These are phyloP conservation scores for Trichoderma orchidacearum DNA, from an alignment of 495 filamentous ascomycete genomes.

Conservation along the genomic window DNA sequence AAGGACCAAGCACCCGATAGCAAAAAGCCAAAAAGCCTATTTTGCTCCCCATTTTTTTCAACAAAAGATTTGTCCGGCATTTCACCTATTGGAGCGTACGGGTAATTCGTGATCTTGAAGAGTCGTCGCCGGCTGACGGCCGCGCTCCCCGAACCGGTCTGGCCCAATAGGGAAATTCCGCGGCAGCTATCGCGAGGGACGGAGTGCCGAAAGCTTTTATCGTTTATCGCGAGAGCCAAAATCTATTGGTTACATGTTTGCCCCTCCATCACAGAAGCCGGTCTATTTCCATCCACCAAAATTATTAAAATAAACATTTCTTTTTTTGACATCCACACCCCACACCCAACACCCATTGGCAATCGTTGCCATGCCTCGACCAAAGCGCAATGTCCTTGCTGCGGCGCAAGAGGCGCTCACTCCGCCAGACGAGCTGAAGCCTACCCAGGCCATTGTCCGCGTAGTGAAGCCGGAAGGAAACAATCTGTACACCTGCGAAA, in stretches of 20 bases:
- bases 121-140: no score
- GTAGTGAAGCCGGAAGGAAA: slow-evolving; percentile 54
- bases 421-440: not conserved
- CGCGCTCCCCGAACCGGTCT: not conserved
- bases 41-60: no score
- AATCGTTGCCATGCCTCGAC: not conserved
- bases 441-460: slow-evolving; percentile 20
- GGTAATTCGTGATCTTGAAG: no score
- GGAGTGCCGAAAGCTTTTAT: not conserved
- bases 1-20: no score
- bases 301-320: not conserved
- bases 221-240: not conserved
- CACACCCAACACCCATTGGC: not conserved
- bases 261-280: not conserved
- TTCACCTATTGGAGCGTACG: not conserved
- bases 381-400: slow-evolving; percentile 3
- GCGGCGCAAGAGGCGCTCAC: slow-evolving; percentile 1
- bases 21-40: not conserved
- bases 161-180: not conserved
- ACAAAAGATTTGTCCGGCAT: not conserved
- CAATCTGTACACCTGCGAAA: slow-evolving; percentile 63
- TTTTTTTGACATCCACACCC: not conserved
- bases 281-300: not conserved
- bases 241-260: not conserved
- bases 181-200: not conserved